phyloP scores from a whole-genome alignment of 2,329 filamentous ascomycete species.

The Exophiala alcalophila region DNA sequence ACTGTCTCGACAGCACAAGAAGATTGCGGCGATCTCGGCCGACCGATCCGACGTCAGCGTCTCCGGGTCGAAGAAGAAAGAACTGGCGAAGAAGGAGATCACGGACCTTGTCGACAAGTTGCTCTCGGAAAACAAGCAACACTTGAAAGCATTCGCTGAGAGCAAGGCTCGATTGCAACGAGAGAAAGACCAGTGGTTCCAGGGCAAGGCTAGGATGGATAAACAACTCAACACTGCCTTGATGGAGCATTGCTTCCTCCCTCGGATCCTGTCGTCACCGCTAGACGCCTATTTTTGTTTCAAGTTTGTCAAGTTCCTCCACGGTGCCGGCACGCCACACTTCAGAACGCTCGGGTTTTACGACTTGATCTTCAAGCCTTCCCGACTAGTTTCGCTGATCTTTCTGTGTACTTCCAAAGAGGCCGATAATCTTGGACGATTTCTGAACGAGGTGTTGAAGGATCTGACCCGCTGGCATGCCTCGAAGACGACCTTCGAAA shows the following conservation, averaged over 20 bases:
- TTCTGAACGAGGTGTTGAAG: conserved; percentile 75
- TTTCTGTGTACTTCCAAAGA: conserved; percentile 88
- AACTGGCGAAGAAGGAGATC: conserved; percentile 66
- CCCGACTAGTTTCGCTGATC: conserved; percentile 75
- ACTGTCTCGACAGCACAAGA: conserved; percentile 64
- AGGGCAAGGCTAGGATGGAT: conserved; percentile 59
- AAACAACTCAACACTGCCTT: conserved; percentile 70
- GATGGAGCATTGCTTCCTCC: conserved; percentile 89
- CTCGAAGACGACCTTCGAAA: conserved; percentile 72
- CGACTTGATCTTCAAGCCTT: conserved; percentile 78
- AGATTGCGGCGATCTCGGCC: conserved; percentile 64
- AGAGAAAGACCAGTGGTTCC: conserved; percentile 78
- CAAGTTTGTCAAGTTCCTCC: conserved; percentile 80
- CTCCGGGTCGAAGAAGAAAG: conserved; percentile 63
- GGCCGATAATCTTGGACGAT: conserved; percentile 87
- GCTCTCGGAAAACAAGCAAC: conserved; percentile 68
- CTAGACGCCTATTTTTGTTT: conserved; percentile 87
- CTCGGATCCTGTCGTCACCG: conserved; percentile 77
- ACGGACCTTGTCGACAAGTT: conserved; percentile 67
- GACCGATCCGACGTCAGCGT: conserved; percentile 72
- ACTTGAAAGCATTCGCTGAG: conserved; percentile 64
- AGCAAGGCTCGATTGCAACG: conserved; percentile 68
- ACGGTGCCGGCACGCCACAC: conserved; percentile 76
- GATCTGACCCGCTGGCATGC: conserved; percentile 83
- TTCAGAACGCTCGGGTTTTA: conserved; percentile 84